These are phyloP conservation scores for Globisporangium uncinulatum DNA, from an alignment of 352 stramenopile species.

Conservation along the genomic window DNA sequence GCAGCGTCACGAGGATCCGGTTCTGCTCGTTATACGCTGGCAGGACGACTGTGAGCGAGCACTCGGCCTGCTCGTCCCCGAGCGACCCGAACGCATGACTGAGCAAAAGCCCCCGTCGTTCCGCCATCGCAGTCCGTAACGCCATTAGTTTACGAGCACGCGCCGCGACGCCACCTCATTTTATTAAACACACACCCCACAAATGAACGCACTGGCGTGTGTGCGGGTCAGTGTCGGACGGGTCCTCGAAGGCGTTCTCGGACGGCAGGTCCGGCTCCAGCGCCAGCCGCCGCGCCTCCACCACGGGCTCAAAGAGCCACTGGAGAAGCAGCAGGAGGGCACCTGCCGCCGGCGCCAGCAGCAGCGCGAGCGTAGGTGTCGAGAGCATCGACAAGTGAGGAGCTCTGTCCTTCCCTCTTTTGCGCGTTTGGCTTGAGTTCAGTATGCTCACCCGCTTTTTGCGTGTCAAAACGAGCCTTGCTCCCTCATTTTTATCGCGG, in stretches of 20 bases:
- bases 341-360: constrained; percentile 13
- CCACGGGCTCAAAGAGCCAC: constrained; percentile 57
- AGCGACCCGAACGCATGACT: constrained; percentile 59
- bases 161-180: too few species aligned
- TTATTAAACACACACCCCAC: not conserved
- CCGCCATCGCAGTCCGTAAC: too few species aligned
- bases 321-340: constrained; percentile 32
- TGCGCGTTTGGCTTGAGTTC: not conserved
- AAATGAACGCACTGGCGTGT: constrained; percentile 28
- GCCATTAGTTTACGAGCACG: too few species aligned
- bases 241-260: constrained; percentile 57
- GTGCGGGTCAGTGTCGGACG: constrained; percentile 22
- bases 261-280: constrained; percentile 40
- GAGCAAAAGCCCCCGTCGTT: too few species aligned
- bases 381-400: too few species aligned
- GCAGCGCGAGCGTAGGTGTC: constrained; percentile 2
- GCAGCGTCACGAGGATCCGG: constrained; percentile 88
- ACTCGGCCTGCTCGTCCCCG: constrained; percentile 37
- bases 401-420: not conserved
- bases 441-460: too few species aligned
- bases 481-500: too few species aligned
- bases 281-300: constrained; percentile 44
- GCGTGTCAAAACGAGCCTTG: too few species aligned
- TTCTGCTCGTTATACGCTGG: constrained; percentile 95
- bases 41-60: constrained; percentile 89